A percentile compares a stretch with the other conserved stretches of the same genome.
Evolutionary conservation across 192 early-diverging fungal species (phyloP).

Genomic region (Chytriomyces confervae): DNA sequence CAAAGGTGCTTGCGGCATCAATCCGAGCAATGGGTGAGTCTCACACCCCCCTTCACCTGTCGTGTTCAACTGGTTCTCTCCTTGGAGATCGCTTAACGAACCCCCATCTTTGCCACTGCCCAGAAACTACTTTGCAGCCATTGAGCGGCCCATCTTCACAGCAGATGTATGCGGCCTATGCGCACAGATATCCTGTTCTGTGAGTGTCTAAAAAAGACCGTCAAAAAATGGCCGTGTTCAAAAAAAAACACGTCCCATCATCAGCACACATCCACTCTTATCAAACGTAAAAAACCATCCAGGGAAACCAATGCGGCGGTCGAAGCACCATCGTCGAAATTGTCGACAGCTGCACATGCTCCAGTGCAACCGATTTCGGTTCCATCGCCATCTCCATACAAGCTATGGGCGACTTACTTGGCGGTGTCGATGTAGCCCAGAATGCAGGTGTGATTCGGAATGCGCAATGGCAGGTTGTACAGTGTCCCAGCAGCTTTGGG

Average conservation of each 20-base stretch:
- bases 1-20: not conserved
- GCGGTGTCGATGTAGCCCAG: not conserved
- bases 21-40: not conserved
- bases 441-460: not conserved
- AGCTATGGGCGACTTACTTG: slow-evolving; percentile 7
- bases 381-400: slow-evolving; percentile 7
- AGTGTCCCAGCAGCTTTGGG: not conserved
- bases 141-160: not conserved
- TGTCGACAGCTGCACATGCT: not conserved
- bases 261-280: not conserved
- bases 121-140: slow-evolving; percentile 19
- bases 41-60: not conserved
- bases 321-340: not conserved
- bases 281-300: not conserved
- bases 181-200: not conserved
- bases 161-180: not conserved
- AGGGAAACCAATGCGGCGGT: not conserved
- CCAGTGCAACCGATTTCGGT: not conserved
- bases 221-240: no score
- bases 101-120: not conserved
- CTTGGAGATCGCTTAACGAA: not conserved
- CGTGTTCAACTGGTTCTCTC: no score
- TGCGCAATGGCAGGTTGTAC: not conserved
- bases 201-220: not conserved
- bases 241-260: no score